phyloP scores from a whole-genome alignment of 805 yeast genomes.

The Metschnikowia aberdeeniae region DNA sequence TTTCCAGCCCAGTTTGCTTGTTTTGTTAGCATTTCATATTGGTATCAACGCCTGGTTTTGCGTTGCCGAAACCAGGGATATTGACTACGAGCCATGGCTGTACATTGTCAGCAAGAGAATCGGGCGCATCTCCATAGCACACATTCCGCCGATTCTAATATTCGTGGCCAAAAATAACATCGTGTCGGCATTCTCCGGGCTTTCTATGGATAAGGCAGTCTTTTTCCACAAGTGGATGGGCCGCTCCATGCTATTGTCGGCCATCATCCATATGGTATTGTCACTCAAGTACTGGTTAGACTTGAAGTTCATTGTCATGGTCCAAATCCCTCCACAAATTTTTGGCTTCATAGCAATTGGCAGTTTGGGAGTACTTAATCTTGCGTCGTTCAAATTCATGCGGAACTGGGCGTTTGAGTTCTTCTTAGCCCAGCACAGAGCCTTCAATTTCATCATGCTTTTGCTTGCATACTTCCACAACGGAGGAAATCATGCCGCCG shows the following conservation, averaged over 20 bases:
- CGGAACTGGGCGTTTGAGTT: slow-evolving; percentile 40
- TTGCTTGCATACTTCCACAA: slow-evolving; percentile 42
- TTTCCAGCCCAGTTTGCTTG: slow-evolving; percentile 40
- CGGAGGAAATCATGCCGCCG: slow-evolving; percentile 28
- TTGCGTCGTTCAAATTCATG: slow-evolving; percentile 33
- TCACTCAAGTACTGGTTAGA: slow-evolving; percentile 39
- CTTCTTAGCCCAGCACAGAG: slow-evolving; percentile 42
- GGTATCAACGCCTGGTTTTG: slow-evolving; percentile 29
- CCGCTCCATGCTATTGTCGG: slow-evolving; percentile 33
- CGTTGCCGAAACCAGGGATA: slow-evolving; percentile 30
- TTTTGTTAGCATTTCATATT: slow-evolving; percentile 25
- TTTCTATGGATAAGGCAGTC: slow-evolving; percentile 36
- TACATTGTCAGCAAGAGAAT: slow-evolving; percentile 43
- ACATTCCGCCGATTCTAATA: slow-evolving; percentile 35
- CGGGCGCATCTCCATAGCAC: slow-evolving; percentile 38
- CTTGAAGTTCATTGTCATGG: slow-evolving; percentile 35
- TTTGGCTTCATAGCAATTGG: slow-evolving; percentile 46
- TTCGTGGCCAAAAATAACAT: slow-evolving; percentile 39
- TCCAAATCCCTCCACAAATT: slow-evolving; percentile 46
- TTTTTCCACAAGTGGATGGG: slow-evolving; percentile 46
- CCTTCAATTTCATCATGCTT: slow-evolving; percentile 40
- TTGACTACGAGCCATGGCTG: slow-evolving; percentile 34
- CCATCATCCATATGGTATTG: slow-evolving; percentile 33
- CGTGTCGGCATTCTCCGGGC: slow-evolving; percentile 37
- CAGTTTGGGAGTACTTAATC: slow-evolving; percentile 32